Conservation (phyloP, 495 filamentous ascomycete species). For the Penicillium turbatum region DNA sequence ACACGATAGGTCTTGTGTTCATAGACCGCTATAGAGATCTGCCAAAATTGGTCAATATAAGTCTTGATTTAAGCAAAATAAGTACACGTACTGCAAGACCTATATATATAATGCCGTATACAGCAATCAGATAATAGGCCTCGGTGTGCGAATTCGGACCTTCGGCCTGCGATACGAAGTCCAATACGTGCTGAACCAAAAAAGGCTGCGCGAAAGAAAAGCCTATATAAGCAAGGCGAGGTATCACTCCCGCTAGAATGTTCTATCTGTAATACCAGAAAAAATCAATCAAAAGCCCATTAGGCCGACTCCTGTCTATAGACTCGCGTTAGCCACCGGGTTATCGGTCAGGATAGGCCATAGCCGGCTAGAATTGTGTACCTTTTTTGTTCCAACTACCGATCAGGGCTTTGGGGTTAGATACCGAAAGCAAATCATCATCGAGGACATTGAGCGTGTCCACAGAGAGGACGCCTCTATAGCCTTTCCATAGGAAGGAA, state of each 20-base stretch:
- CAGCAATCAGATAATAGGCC: constrained; percentile 55
- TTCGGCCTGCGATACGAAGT: constrained; percentile 37
- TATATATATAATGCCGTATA: constrained; percentile 52
- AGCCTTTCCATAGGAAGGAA: constrained; percentile 43
- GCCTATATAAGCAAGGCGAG: constrained; percentile 47
- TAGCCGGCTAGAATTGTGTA: too few relatives aligned
- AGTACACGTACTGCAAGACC: constrained; percentile 45
- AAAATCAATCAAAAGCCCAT: constrained; percentile 36
- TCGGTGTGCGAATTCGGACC: constrained; percentile 22
- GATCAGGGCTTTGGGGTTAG: constrained; percentile 30
- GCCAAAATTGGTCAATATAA: not conserved
- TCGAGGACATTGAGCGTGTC: constrained; percentile 41
- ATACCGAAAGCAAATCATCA: constrained; percentile 31
- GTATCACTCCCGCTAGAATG: constrained; percentile 40
- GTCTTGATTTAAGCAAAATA: too few relatives aligned
- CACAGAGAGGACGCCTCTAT: constrained; percentile 35
- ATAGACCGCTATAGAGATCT: constrained; percentile 42
- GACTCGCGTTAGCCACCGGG: too few relatives aligned
- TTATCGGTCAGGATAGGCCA: too few relatives aligned
- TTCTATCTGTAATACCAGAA: constrained; percentile 33
- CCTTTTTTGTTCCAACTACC: constrained; percentile 37
- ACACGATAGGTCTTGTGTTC: constrained; percentile 47
- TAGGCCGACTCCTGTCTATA: too few relatives aligned
- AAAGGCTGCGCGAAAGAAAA: constrained; percentile 61
- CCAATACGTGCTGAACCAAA: constrained; percentile 47